Evolutionary conservation across 805 yeast species (phyloP).

Genomic region (Hanseniaspora jakobsenii): DNA sequence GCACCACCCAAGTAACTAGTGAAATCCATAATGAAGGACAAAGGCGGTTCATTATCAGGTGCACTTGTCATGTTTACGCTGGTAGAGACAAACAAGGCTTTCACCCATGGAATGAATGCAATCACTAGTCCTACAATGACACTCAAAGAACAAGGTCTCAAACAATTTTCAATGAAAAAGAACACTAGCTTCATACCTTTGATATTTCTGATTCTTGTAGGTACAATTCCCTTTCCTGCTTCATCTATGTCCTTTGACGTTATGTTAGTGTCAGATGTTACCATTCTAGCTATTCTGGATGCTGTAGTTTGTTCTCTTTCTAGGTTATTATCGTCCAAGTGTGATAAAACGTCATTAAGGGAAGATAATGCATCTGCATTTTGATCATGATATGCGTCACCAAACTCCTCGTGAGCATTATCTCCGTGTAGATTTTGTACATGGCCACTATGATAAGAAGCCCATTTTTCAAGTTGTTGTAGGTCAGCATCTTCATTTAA

Average conservation of each 20-base stretch:
- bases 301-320: conserved; percentile 19
- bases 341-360: not conserved
- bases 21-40: conserved; percentile 76
- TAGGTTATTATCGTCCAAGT: no score
- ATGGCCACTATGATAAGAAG: conserved; percentile 1
- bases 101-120: conserved; percentile 81
- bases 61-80: conserved; percentile 49
- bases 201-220: conserved; percentile 23
- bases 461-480: conserved; percentile 7
- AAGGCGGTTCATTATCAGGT: conserved; percentile 77
- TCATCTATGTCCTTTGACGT: conserved; percentile 24
- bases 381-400: not conserved
- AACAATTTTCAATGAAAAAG: conserved; percentile 40
- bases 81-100: conserved; percentile 53
- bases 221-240: conserved; percentile 23
- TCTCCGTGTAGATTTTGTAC: not conserved
- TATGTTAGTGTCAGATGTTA: conserved; percentile 29
- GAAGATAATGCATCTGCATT: not conserved
- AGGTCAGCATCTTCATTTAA: not conserved
- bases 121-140: conserved; percentile 52
- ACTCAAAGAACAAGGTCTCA: conserved; percentile 63
- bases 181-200: conserved; percentile 24
- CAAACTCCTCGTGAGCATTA: not conserved
- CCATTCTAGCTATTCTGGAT: conserved; percentile 25
- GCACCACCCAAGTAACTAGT: conserved; percentile 73